Evolutionary conservation across 73 alveolate genomes (phyloP).

Genomic region (Tetrahymena malaccensis): DNA sequence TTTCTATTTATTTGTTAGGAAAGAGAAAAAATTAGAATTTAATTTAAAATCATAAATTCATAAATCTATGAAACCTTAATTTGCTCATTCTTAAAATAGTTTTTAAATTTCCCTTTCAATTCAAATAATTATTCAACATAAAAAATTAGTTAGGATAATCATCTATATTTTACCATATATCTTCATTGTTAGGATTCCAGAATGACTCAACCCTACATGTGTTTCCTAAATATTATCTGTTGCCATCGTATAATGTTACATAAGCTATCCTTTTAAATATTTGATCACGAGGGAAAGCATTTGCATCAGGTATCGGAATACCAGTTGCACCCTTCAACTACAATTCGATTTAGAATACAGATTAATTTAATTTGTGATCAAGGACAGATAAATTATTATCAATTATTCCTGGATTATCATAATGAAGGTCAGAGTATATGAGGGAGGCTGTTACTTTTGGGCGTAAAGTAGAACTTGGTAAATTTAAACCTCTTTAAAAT

Average conservation of each 20-base stretch:
- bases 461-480: background rate
- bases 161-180: background rate
- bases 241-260: background rate
- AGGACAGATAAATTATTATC: background rate
- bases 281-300: background rate
- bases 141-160: no score
- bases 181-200: background rate
- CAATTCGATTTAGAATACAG: background rate
- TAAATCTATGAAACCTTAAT: no score
- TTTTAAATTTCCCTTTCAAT: no score
- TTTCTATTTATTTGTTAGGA: no score
- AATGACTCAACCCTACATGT: background rate
- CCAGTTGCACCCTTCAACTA: background rate
- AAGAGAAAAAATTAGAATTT: no score
- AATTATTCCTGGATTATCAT: background rate
- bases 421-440: background rate
- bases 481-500: background rate
- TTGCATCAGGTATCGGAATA: background rate
- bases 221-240: background rate
- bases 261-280: background rate
- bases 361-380: background rate
- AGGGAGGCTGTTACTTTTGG: background rate
- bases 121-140: no score
- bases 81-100: no score
- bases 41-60: no score